These are phyloP conservation scores for Trichocladium antarcticum DNA, from an alignment of 495 filamentous ascomycete genomes.

Conservation along the genomic window DNA sequence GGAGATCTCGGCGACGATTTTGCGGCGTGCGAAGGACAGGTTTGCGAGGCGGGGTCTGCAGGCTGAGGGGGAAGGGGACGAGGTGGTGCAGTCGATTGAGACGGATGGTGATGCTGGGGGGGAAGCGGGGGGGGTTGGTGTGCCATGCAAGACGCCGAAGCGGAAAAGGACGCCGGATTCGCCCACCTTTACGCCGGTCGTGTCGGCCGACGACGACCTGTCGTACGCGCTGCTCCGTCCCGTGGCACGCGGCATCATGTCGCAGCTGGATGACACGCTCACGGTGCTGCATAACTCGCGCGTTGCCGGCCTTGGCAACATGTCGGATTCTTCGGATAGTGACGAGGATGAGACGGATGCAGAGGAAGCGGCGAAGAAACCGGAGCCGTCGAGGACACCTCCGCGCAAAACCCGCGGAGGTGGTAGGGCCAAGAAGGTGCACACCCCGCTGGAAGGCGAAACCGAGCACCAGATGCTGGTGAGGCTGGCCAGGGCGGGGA, in stretches of 20 bases:
- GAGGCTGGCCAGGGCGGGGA: slow-evolving; percentile 30
- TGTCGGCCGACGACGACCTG: slow-evolving; percentile 44
- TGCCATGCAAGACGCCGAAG: no score
- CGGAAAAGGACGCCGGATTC: slow-evolving; percentile 5
- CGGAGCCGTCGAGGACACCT: neutral
- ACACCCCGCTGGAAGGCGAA: slow-evolving; percentile 33
- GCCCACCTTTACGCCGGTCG: slow-evolving; percentile 15
- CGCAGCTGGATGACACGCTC: slow-evolving; percentile 54
- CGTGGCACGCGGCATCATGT: slow-evolving; percentile 50
- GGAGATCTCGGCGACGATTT: slow-evolving; percentile 48
- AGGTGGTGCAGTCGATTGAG: slow-evolving; percentile 8
- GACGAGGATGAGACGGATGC: slow-evolving; percentile 23
- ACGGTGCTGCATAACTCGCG: slow-evolving; percentile 54
- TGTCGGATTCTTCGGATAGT: slow-evolving; percentile 27
- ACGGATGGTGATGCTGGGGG: neutral
- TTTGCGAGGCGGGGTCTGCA: slow-evolving; percentile 29
- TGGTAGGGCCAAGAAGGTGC: slow-evolving; percentile 30
- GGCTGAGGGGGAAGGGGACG: neutral
- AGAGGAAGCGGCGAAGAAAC: slow-evolving; percentile 5
- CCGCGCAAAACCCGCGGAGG: slow-evolving; percentile 10
- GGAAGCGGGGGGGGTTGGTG: slow-evolving; percentile 6
- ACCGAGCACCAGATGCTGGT: slow-evolving; percentile 32
- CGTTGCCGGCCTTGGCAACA: slow-evolving; percentile 29
- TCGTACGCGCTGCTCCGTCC: slow-evolving; percentile 52
- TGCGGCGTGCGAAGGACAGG: slow-evolving; percentile 52